These are phyloP conservation scores for Dillenia suffruticosa DNA, from an alignment of 164 flowering plant species.

Conservation along the genomic window DNA sequence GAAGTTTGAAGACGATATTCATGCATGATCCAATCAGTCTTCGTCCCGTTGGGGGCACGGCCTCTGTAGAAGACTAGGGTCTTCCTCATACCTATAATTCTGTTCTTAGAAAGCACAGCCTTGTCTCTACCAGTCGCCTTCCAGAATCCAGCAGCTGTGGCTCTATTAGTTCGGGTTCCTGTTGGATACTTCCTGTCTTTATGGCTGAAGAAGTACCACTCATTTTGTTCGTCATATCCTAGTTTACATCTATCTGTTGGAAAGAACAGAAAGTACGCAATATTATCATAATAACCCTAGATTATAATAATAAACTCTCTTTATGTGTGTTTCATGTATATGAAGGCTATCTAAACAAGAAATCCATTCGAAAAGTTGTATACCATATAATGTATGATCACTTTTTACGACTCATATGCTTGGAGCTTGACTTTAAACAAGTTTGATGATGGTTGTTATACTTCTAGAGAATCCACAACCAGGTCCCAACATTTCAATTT, in stretches of 20 bases:
- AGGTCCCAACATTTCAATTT: too few relatives aligned
- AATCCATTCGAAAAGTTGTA: too few relatives aligned
- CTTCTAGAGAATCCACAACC: too few relatives aligned
- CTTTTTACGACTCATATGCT: too few relatives aligned
- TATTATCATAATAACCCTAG: too few relatives aligned
- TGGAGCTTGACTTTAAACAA: too few relatives aligned
- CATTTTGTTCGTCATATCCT: slow-evolving; percentile 63
- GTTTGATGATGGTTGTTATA: too few relatives aligned
- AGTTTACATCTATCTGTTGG: slow-evolving; percentile 55
- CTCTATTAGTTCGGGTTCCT: slow-evolving; percentile 72
- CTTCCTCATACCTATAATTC: slow-evolving; percentile 73
- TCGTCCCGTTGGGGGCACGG: slow-evolving; percentile 75
- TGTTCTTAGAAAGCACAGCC: slow-evolving; percentile 59
- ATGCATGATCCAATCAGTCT: slow-evolving; percentile 84
- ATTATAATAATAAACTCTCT: too few relatives aligned
- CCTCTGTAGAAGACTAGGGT: slow-evolving; percentile 83
- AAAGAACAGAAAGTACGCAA: background rate
- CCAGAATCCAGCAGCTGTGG: slow-evolving; percentile 82
- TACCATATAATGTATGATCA: too few relatives aligned
- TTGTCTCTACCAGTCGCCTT: slow-evolving; percentile 87
- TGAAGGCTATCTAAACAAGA: too few relatives aligned
- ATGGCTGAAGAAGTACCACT: slow-evolving; percentile 88
- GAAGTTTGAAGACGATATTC: slow-evolving; percentile 67
- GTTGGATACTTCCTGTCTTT: slow-evolving; percentile 82
- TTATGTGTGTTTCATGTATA: too few relatives aligned